Evolutionary conservation across 805 yeast species (phyloP), one percentile per base, ranked within the genome.

Genomic region (Tetrapisispora namnaoensis): DNA sequence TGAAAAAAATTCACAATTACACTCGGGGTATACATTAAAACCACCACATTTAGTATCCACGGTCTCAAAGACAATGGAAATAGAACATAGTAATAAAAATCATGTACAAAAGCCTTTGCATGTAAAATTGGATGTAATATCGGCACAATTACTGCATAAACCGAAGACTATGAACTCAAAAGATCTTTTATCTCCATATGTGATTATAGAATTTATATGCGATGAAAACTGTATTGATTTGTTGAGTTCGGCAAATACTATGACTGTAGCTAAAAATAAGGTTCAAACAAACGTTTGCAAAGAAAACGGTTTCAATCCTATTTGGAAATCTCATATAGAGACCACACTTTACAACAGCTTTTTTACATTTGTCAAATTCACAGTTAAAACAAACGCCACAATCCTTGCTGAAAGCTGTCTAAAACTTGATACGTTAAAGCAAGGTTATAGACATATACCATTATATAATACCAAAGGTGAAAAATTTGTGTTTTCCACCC

Each of bases 241-340:
- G 1, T 45, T 61, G 1, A 46, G 49, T 4, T 48, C 58, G 1
- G 40, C 45, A n/a, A 62, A 61, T 30, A 66, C 67, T 8, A 40
- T 45, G 4, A 49, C 45, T 20, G n/a, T 52, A 3, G 49, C 56
- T 7, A 50, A 34, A 5, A 46, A 50, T 1, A 53, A 53, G 11
- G 55, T 54, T 10, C 39, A 55, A 2, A 69, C 75, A 0, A 53
- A 51, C 11, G 45, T 55, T 4, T 75, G 83, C 1, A 60, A 63
- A 7, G 80, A 78, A 45, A 89, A 90, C 65, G 97, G 97, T 0
- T 87, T 86, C 67, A 88, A 86, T 59, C 97, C 97, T 0, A 66
- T 75, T 7, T 91, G 97, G 97, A 78, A 82, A 52, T 73, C 75
- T 45, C 62, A 60, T 4, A 74, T 81, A 51, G 53, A 61, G n/a